Percentiles rank a stretch among this genome's conserved stretches.
Evolutionary conservation across 192 early-diverging fungal species (phyloP).

Genomic region (Entrophospora sp.): DNA sequence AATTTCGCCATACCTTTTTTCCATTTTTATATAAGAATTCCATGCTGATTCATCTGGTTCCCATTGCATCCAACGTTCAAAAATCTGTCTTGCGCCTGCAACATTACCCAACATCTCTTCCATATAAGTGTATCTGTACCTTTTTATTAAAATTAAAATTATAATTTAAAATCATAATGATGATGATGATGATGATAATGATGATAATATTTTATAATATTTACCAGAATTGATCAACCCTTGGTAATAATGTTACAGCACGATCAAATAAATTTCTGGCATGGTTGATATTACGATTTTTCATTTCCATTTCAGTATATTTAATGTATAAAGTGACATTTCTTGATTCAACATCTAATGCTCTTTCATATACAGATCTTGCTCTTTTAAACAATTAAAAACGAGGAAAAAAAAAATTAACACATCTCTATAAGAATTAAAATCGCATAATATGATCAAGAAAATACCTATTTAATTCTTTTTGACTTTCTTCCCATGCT

Average conservation of each 20-base stretch:
- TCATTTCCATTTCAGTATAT: constrained; percentile 98
- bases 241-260: constrained; percentile 78
- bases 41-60: constrained; percentile 89
- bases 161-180: background rate
- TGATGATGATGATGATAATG: too few species aligned
- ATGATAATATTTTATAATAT: background rate
- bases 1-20: constrained; percentile 77
- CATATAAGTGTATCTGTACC: constrained; percentile 97
- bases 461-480: constrained; percentile 67
- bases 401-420: background rate
- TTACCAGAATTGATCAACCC: constrained; percentile 73
- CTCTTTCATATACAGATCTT: constrained; percentile 84
- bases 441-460: background rate
- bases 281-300: constrained; percentile 85
- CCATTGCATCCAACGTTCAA: constrained; percentile 99
- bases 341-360: constrained; percentile 80
- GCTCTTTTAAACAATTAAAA: constrained; percentile 38
- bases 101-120: constrained; percentile 93
- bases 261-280: constrained; percentile 94
- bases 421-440: too few species aligned
- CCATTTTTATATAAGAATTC: constrained; percentile 92
- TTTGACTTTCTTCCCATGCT: constrained; percentile 87
- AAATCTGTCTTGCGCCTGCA: constrained; percentile 79
- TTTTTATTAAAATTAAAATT: too few species aligned
- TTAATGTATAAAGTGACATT: constrained; percentile 83